Base-by-base conservation (phyloP, 257 asterid genomes). In the Solanum piurae region DNA sequence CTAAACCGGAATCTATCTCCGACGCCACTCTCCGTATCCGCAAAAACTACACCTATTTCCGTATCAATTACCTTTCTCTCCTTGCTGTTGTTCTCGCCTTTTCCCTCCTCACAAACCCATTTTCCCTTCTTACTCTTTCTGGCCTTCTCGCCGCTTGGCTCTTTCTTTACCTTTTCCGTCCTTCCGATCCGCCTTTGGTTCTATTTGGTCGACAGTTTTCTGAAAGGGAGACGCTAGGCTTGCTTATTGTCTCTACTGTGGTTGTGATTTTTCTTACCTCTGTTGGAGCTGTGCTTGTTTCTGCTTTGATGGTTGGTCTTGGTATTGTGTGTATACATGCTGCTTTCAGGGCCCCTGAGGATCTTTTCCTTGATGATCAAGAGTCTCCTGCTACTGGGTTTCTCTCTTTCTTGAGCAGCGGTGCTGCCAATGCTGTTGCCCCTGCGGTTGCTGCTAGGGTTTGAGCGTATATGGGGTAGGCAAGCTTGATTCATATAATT, bases 331-430 rank as follows among this genome's bases (percentile, higher is more conserved):
- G 91, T 75, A 72, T 91, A 46, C 98, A 96, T 92, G 98, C 95
- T 25, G 96, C 98, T 64, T 95, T 95, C 77, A 94, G 98, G 92
- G 89, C 88, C 37, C 98, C 99, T 11, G 98, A 95, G 79, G 99
- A 96, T 91, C 93, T 96, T 66, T 96, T 96, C 89, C 92, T 96
- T 7, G 98, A 95, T 74, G 98, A 96, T 76, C 98, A 94, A 90
- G 98, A 94, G 49, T 88, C 94, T 14, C 98, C 95, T 11, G 93
- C 92, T 11, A 87, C 96, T 4, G 96, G 98, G 2, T 94, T 96
- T 90, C 94, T 96, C 68, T 94, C 99, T 29, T 90, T 95, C 91
- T 88, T 96, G 87, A 83, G 93, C 83, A 91, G 94, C 29, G 91
- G 90, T 12, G 90, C 89, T 74, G 46, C 92, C 21, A 74, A 92